Conservation (phyloP, 2,329 filamentous ascomycete genomes). For the Coniosporium tulheliwenetii region DNA sequence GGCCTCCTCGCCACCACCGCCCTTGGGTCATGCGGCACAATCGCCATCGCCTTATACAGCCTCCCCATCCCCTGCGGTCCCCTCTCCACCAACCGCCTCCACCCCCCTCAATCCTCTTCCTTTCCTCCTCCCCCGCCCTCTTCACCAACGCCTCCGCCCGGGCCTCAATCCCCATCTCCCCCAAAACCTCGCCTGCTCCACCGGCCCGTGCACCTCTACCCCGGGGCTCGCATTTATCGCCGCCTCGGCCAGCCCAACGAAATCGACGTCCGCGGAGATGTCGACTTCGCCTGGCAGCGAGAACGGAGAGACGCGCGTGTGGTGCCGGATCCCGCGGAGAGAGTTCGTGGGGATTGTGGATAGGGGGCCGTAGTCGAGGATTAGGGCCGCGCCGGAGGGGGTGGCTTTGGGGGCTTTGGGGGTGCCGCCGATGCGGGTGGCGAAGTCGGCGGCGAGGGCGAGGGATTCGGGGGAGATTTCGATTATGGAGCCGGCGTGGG, state of each 20-base stretch:
- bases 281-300: constrained; percentile 69
- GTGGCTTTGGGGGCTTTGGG: constrained; percentile 31
- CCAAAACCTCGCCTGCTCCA: constrained; percentile 73
- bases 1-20: constrained; percentile 58
- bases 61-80: constrained; percentile 81
- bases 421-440: constrained; percentile 62
- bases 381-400: constrained; percentile 75
- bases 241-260: constrained; percentile 68
- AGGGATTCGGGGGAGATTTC: constrained; percentile 84
- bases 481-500: constrained; percentile 53
- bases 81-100: constrained; percentile 70
- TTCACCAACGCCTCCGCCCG: constrained; percentile 53
- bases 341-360: constrained; percentile 74
- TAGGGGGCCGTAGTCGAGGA: constrained; percentile 83
- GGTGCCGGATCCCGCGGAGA: constrained; percentile 70
- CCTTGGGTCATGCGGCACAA: constrained; percentile 45
- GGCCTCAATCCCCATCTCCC: constrained; percentile 67
- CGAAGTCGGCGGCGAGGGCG: constrained; percentile 67
- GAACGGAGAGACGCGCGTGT: constrained; percentile 66
- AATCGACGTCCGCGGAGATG: constrained; percentile 86
- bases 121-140: constrained; percentile 26
- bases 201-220: constrained; percentile 84
- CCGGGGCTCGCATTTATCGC: constrained; percentile 60
- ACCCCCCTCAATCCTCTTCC: constrained; percentile 54
- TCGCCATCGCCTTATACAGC: constrained; percentile 84